A percentile compares a stretch with the other conserved stretches of the same genome.
phyloP scores from a whole-genome alignment of 257 asterid species.

The Ballota nigra region DNA sequence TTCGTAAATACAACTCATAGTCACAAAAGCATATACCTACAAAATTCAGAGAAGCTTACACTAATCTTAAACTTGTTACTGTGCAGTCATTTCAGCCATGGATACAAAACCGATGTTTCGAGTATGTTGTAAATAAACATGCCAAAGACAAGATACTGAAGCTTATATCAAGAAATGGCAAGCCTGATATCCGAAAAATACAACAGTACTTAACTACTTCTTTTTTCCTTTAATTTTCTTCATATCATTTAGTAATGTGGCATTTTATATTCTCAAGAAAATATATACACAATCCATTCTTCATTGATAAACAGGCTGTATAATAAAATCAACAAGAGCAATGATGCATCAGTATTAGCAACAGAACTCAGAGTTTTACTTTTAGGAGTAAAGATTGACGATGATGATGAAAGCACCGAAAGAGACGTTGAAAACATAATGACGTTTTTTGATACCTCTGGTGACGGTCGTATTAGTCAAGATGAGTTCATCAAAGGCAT shows the following conservation, averaged over 20 bases:
- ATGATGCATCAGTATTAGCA: conserved; percentile 35
- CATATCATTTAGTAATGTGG: background rate
- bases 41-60: too few species aligned
- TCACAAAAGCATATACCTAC: background rate
- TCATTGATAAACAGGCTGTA: conserved; percentile 33
- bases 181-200: conserved; percentile 37
- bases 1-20: background rate
- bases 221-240: background rate
- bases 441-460: conserved; percentile 41
- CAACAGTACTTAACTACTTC: conserved; percentile 28
- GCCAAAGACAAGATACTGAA: conserved; percentile 44
- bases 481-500: conserved; percentile 49
- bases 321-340: conserved; percentile 28
- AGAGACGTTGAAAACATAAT: conserved; percentile 37
- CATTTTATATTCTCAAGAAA: background rate
- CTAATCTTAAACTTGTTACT: background rate
- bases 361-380: conserved; percentile 43
- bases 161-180: conserved; percentile 43
- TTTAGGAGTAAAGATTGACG: conserved; percentile 41
- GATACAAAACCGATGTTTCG: conserved; percentile 50
- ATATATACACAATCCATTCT: background rate
- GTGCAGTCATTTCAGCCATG: conserved; percentile 53
- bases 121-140: conserved; percentile 36
- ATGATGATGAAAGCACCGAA: conserved; percentile 27
- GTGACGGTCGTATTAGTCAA: conserved; percentile 38